Percentiles rank a stretch among this genome's conserved stretches.
Conservation (phyloP, 192 early-diverging fungal species). For the Backusella mclennaniae region DNA sequence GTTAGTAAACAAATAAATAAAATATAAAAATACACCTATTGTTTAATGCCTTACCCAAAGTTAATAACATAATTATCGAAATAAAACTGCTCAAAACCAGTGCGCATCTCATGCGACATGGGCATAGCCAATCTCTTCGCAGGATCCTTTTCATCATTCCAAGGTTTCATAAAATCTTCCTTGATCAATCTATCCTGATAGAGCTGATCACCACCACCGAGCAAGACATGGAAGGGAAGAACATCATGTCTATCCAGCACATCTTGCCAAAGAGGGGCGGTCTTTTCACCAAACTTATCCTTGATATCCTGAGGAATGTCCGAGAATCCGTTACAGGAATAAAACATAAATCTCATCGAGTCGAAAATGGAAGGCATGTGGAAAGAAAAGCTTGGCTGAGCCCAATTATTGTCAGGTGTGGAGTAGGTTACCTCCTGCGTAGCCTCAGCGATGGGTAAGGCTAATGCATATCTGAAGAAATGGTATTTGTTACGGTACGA, state of each 20-base stretch:
- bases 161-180: conserved; percentile 56
- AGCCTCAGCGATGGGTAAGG: conserved; percentile 44
- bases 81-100: conserved; percentile 34
- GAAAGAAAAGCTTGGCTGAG: conserved; percentile 34
- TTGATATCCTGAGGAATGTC: conserved; percentile 45
- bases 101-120: conserved; percentile 7
- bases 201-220: conserved; percentile 76
- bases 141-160: conserved; percentile 44
- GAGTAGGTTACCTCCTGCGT: conserved; percentile 42
- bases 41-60: conserved; percentile 14
- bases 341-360: conserved; percentile 66
- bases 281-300: conserved; percentile 44
- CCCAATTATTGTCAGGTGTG: conserved; percentile 35
- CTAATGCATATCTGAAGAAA: conserved; percentile 65
- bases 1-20: neutral
- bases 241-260: conserved; percentile 54
- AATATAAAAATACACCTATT: neutral
- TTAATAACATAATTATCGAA: conserved; percentile 30
- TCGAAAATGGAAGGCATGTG: conserved; percentile 44
- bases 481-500: conserved; percentile 52
- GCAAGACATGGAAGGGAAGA: conserved; percentile 65
- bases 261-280: conserved; percentile 67
- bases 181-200: conserved; percentile 63
- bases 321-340: conserved; percentile 74
- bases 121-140: conserved; percentile 27